Conservation (phyloP, 306 rosid species). For the Sophora flavescens region DNA sequence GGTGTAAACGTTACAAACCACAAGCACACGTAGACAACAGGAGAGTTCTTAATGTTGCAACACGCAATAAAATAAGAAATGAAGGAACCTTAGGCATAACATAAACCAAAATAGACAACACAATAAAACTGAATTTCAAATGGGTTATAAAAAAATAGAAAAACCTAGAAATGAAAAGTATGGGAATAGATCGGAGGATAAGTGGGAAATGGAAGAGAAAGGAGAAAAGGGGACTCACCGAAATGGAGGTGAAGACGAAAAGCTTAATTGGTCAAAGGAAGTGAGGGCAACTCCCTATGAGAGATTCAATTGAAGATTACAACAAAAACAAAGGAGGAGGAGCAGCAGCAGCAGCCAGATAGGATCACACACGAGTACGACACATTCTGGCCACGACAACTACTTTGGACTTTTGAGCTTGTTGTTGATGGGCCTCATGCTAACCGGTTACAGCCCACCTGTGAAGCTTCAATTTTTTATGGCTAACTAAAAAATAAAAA, state of each 20-base stretch:
- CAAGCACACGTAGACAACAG: too few species aligned
- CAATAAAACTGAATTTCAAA: too few species aligned
- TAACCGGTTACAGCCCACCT: too few species aligned
- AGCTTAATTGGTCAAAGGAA: background rate
- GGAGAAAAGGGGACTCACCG: background rate
- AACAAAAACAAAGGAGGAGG: too few species aligned
- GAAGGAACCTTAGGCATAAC: too few species aligned
- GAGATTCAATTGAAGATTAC: background rate
- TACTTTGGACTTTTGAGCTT: background rate
- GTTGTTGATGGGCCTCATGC: background rate
- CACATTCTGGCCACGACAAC: background rate
- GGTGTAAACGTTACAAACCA: too few species aligned
- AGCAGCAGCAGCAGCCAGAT: background rate
- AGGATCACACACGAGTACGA: background rate
- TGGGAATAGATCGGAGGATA: too few species aligned
- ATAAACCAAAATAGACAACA: too few species aligned
- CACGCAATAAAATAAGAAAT: too few species aligned
- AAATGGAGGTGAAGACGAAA: background rate
- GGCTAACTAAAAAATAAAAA: conserved; percentile 34
- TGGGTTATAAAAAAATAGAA: background rate
- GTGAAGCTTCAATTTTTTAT: too few species aligned
- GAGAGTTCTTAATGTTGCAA: too few species aligned
- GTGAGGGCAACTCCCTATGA: background rate
- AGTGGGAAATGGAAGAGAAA: background rate
- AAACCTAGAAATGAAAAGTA: background rate